Base-by-base conservation (phyloP, 192 early-diverging fungal species). In the Linnemannia zychae region DNA sequence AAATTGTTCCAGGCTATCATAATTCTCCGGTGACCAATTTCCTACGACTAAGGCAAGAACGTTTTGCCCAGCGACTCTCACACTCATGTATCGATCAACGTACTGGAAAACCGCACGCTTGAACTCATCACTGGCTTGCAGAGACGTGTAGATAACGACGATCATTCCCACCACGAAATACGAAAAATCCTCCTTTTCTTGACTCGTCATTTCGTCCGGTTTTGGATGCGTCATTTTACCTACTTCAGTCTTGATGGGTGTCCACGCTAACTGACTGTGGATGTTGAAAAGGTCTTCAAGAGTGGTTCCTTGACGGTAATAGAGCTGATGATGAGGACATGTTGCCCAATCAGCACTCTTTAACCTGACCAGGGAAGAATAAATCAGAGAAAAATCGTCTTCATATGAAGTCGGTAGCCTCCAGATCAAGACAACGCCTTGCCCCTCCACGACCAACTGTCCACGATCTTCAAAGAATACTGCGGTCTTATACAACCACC, bases 61-160 rank as follows among this genome's bases (percentile, higher is more conserved):
- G 7, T 52, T 79, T 13, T 38, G 4, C 6, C 5, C 2, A 12
- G 24, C 24, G 66, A 48, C 24, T 5, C 67, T 28, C 7, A 22
- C 28, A 66, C 71, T 80, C 20, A 74, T n/a, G 36, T 80, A 57
- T 16, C 7, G 78, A 16, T 72, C 66, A 24, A 80, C 22, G 71
- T 73, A 79, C 24, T 37, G 49, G 16, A 73, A 12, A 31, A 73
- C 46, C 0, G 57, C 46, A 17, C 28, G 24, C 53, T 57, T 40
- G 71, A 79, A 67, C 33, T 0, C 34, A 0, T 74, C 72, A 7
- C 37, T 48, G 7, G 9, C 37, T 49, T 22, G 22, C 1, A 33
- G 33, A 53, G 71, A 80, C 40, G 57, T 68, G 1, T 67, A 38
- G 36, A 80, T 28, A 0, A 74, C 16, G 0, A 65, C 66, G 15